Base-by-base conservation (phyloP, 176 grass and related monocot genomes). In the Elymus sibiricus region DNA sequence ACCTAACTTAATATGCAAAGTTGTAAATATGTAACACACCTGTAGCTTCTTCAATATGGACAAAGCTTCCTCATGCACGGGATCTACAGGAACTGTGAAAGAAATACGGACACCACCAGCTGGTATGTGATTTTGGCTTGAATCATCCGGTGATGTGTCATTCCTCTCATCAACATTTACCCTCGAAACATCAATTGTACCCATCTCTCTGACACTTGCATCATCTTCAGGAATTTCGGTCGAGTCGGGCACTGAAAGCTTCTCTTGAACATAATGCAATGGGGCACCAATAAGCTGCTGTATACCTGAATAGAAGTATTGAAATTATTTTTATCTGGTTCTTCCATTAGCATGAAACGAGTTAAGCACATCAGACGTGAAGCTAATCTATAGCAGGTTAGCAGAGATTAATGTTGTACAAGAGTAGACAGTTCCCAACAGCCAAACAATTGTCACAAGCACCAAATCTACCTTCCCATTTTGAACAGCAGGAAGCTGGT, bases 21-120 rank as follows among this genome's bases (percentile, higher is more conserved):
- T 58, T 51, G 14, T 67, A 53, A 82, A 40, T 72, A 12, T 62
- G 15, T 62, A 10, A 88, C 76, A 64, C 82, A 94, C 97, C 92
- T 94, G 89, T 84, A 99, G 81, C 38, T 90, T 99, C 88, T 92
- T 99, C 84, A 99, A 87, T 86, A 96, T 79, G 86, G 84, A 91
- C 25, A 96, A 55, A 91, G 97, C 90, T 82, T 95, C 91, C 59
- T 94, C 84, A 15, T 99, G 97, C 60, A 55, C 34, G 21, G 90
- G 53, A 91, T 99, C 97, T 77, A 93, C 62, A 79, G 86, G 88
- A 81, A 84, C 66, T 32, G 47, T 71, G 74, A 93, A 83, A 63
- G 82, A 56, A 88, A 99, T 62, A 79, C 31, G 58, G 12, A 59
- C 75, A 63, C 53, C 76, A 72, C 38, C 82, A 56, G 34, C 24